Evolutionary conservation across 2,329 filamentous ascomycete genomes (phyloP).

Genomic region (Elsinoe australis): DNA sequence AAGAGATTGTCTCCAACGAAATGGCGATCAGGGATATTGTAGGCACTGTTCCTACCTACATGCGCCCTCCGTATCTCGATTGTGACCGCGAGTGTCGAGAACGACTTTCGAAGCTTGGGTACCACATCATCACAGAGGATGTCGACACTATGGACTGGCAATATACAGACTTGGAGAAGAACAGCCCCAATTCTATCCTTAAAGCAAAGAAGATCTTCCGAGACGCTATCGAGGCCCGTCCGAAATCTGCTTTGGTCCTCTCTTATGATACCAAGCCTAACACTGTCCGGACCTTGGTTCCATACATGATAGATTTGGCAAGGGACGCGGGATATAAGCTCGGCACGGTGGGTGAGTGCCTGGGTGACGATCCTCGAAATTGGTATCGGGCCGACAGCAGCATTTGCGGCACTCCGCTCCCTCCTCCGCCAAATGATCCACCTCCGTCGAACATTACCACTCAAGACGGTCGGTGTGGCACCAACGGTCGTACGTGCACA

Average conservation of each 20-base stretch:
- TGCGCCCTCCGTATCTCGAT: conserved; percentile 17
- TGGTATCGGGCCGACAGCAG: neutral
- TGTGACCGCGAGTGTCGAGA: conserved; percentile 14
- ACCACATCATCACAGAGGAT: conserved; percentile 16
- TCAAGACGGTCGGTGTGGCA: neutral
- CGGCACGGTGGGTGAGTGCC: neutral
- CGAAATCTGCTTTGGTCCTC: neutral
- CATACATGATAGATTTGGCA: neutral
- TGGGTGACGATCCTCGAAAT: neutral
- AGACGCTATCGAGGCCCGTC: neutral
- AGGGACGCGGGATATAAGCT: neutral
- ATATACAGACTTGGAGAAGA: neutral
- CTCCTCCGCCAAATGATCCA: neutral
- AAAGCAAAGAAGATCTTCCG: neutral
- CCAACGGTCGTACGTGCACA: neutral
- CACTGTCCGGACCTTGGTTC: neutral
- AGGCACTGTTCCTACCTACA: conserved; percentile 16
- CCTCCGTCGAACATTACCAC: neutral
- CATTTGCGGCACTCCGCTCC: neutral
- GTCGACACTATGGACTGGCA: conserved; percentile 16
- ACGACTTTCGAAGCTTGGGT: conserved; percentile 13
- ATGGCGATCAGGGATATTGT: conserved; percentile 15
- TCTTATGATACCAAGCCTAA: neutral
- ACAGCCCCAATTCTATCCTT: neutral
- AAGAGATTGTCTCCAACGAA: conserved; percentile 13